Evolutionary conservation across 345 rosid genomes (phyloP), one percentile per base, ranked within the genome.

Genomic region (Syzygium aqueum): DNA sequence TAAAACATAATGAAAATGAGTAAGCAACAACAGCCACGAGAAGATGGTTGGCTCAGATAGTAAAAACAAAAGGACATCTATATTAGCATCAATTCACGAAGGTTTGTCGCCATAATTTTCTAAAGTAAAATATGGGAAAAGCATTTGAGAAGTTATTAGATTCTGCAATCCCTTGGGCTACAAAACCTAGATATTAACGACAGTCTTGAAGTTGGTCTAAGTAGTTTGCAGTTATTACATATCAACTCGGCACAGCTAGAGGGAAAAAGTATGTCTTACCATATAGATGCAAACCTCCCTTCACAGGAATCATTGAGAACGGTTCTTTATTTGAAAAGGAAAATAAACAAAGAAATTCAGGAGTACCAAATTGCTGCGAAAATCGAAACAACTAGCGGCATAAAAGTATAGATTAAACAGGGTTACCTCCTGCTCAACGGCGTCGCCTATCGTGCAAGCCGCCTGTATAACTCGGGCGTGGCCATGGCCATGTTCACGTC

Each of bases 401-500:
- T 54, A 10, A 46, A 25, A 16, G 22, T 13, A 54, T 52, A 67
- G 21, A 51, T 57, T n/a, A 67, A 80, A 86, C 12, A 61, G 77
- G 85, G 90, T 25, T 87, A 96, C 99, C 98, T 97, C 99, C 90
- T 96, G 99, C 87, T 97, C 99, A 91, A 97, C 91, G 65, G 98
- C 98, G 86, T 95, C 98, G 17, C 99, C 99, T 53, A 97, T 92
- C 3, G 86, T 33, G 86, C 94, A 93, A 56, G 98, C 97, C 85
- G 99, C 99, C 85, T 91, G 92, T 85, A 95, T 93, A 88, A 96
- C 95, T 89, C 94, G 93, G 46, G 95, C 61, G 1, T 33, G 80
- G 27, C 80, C 86, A 87, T 90, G 90, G 37, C 99, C 99, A 77
- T 91, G 93, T 52, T 93, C 97, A 49, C 94, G 94, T 84, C 97